Conservation (phyloP, 352 stramenopile species). For the Pythium vanterpoolii region DNA sequence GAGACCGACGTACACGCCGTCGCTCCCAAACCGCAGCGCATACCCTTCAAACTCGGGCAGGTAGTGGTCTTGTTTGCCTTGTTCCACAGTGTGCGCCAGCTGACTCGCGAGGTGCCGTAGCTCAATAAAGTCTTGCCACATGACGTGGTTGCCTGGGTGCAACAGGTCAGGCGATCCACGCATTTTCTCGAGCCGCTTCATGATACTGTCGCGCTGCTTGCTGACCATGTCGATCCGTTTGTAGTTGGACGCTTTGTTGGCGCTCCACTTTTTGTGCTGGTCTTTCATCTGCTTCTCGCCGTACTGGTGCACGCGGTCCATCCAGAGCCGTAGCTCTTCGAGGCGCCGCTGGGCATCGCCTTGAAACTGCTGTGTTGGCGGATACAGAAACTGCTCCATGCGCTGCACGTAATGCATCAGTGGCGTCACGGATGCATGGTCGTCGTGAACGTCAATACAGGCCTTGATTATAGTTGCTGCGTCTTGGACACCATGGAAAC, state of each 20-base stretch:
- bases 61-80: conserved; percentile 66
- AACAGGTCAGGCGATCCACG: conserved; percentile 33
- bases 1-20: conserved; percentile 69
- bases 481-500: conserved; percentile 32
- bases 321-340: conserved; percentile 45
- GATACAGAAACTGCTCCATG: conserved; percentile 46
- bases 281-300: conserved; percentile 44
- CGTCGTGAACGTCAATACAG: conserved; percentile 46
- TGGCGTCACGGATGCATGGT: conserved; percentile 33
- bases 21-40: conserved; percentile 57
- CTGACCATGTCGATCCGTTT: conserved; percentile 67
- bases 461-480: conserved; percentile 51
- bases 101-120: conserved; percentile 58
- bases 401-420: conserved; percentile 47
- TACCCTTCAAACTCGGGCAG: conserved; percentile 62
- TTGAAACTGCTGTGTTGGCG: conserved; percentile 8
- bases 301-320: conserved; percentile 47
- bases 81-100: conserved; percentile 54
- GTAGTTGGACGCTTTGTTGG: conserved; percentile 50
- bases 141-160: conserved; percentile 39
- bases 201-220: conserved; percentile 55
- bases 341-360: conserved; percentile 24
- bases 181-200: conserved; percentile 62
- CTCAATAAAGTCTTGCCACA: conserved; percentile 72
- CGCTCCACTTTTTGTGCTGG: conserved; percentile 46